A percentile compares a stretch with the other conserved stretches of the same genome.
These are phyloP conservation scores for Rhodotorula sphaerocarpa DNA, from an alignment of 768 basidiomycete species.

Conservation along the genomic window DNA sequence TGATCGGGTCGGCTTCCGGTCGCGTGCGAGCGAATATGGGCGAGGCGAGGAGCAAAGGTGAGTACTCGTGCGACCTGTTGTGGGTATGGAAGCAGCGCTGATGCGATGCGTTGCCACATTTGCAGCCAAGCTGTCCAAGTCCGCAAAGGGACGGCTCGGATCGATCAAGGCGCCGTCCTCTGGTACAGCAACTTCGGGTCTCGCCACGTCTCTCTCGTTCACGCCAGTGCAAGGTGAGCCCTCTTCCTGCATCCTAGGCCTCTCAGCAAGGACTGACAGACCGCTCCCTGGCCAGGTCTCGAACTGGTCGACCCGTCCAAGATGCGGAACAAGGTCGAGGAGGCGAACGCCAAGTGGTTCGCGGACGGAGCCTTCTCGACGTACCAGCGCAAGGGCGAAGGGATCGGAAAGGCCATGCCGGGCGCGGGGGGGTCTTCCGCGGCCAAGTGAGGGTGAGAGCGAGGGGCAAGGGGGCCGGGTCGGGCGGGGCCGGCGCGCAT, in stretches of 20 bases:
- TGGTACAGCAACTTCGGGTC: slow-evolving; percentile 61
- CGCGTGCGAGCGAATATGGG: slow-evolving; percentile 80
- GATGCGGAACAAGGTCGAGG: slow-evolving; percentile 73
- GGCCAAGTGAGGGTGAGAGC: neutral
- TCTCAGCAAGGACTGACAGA: slow-evolving; percentile 38
- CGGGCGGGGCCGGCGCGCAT: no score
- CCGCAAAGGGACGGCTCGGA: slow-evolving; percentile 84
- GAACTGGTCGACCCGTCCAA: slow-evolving; percentile 87
- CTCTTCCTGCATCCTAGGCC: neutral
- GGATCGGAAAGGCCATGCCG: slow-evolving; percentile 22
- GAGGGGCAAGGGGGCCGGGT: neutral
- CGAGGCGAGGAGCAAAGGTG: slow-evolving; percentile 85
- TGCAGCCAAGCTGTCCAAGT: slow-evolving; percentile 88
- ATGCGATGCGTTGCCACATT: neutral
- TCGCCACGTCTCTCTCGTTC: slow-evolving; percentile 81
- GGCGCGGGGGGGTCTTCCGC: neutral
- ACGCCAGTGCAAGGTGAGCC: slow-evolving; percentile 81
- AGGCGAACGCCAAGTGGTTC: slow-evolving; percentile 97
- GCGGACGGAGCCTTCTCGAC: slow-evolving; percentile 44
- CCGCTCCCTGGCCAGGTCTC: slow-evolving; percentile 54
- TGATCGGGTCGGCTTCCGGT: slow-evolving; percentile 81
- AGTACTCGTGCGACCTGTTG: slow-evolving; percentile 35
- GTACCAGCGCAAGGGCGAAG: slow-evolving; percentile 17
- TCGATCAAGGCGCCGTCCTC: slow-evolving; percentile 56
- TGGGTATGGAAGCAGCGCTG: neutral